Percentiles rank a stretch among this genome's conserved stretches.
Conservation (phyloP, 495 filamentous ascomycete genomes). For the Amniculicola lignicola region DNA sequence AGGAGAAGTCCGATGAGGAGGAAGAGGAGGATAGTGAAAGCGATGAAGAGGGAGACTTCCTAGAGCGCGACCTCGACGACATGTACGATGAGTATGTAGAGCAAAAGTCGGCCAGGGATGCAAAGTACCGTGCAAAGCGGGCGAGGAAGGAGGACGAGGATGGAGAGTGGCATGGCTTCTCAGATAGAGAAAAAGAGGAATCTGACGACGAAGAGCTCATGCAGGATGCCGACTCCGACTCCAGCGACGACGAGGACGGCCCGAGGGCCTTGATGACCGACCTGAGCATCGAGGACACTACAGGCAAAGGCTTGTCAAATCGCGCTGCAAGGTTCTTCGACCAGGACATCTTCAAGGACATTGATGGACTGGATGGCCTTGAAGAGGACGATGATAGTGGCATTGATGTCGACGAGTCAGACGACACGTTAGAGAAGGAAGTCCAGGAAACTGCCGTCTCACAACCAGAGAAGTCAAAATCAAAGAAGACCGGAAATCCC, state of each 20-base stretch:
- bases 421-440: neutral
- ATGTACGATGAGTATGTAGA: constrained; percentile 86
- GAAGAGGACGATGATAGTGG: constrained; percentile 52
- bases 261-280: constrained; percentile 48
- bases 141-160: constrained; percentile 77
- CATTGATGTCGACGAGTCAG: constrained; percentile 46
- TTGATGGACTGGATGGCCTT: constrained; percentile 57
- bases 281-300: constrained; percentile 47
- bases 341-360: constrained; percentile 88
- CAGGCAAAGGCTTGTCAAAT: constrained; percentile 64
- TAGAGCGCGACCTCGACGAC: constrained; percentile 80
- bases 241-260: constrained; percentile 53
- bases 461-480: neutral
- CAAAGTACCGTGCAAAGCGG: constrained; percentile 86
- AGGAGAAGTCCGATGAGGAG: constrained; percentile 50
- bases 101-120: constrained; percentile 69
- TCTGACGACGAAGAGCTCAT: constrained; percentile 42
- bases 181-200: constrained; percentile 54
- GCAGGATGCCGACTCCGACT: constrained; percentile 55
- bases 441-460: neutral
- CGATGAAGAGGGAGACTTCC: constrained; percentile 74
- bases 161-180: constrained; percentile 89
- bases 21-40: constrained; percentile 60
- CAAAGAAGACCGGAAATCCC: constrained; percentile 5
- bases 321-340: constrained; percentile 86